These are phyloP conservation scores for Penicillium fimorum DNA, from an alignment of 495 filamentous ascomycete species.

Conservation along the genomic window DNA sequence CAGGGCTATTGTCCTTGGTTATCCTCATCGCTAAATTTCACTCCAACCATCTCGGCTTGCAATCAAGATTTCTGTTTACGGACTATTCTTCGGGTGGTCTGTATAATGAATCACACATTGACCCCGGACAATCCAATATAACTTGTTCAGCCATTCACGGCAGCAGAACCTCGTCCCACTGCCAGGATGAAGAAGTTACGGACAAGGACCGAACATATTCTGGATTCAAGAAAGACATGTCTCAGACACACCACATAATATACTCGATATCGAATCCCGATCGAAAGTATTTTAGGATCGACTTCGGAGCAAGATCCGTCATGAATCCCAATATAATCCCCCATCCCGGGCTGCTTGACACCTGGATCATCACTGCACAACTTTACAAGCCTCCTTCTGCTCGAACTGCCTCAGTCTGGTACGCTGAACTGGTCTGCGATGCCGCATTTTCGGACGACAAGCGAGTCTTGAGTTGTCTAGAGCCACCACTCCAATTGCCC, in stretches of 20 bases:
- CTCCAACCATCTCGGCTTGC: constrained; percentile 4
- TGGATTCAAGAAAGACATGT: constrained; percentile 8
- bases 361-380: constrained; percentile 50
- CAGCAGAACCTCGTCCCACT: neutral
- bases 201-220: neutral
- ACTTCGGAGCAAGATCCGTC: constrained; percentile 33
- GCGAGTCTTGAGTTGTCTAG: constrained; percentile 36
- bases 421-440: constrained; percentile 46
- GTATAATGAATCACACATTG: constrained; percentile 1
- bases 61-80: constrained; percentile 1
- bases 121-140: constrained; percentile 1
- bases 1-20: constrained; percentile 8
- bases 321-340: constrained; percentile 57
- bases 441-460: constrained; percentile 39
- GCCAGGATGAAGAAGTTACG: neutral
- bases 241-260: constrained; percentile 31
- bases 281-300: constrained; percentile 41
- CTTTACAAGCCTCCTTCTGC: constrained; percentile 14
- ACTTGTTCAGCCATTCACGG: neutral
- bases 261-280: constrained; percentile 43
- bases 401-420: constrained; percentile 15
- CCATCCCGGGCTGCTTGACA: constrained; percentile 41
- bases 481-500: constrained; percentile 35
- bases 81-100: neutral
- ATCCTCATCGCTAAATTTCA: constrained; percentile 5